phyloP scores from a whole-genome alignment of 805 yeast genomes.

The Sungouiozyma intestinalis region DNA sequence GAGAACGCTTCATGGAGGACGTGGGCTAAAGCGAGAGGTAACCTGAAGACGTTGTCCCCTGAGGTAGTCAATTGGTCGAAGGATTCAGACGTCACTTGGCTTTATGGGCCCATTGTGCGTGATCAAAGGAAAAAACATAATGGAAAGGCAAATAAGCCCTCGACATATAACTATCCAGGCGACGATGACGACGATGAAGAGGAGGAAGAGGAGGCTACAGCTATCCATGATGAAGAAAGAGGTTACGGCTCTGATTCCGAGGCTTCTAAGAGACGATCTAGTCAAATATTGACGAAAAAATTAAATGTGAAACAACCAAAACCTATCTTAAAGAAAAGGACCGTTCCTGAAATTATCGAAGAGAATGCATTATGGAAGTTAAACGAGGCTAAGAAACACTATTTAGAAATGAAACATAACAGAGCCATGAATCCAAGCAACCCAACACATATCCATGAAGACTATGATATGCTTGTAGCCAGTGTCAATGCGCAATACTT shows the following conservation, averaged over 20 bases:
- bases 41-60: conserved; percentile 75
- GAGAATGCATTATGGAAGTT: conserved; percentile 30
- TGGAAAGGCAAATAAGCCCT: neutral
- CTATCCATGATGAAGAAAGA: conserved; percentile 10
- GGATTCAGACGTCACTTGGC: conserved; percentile 95
- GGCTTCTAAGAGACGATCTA: conserved; percentile 18
- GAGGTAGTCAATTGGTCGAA: conserved; percentile 92
- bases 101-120: conserved; percentile 69
- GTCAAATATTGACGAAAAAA: conserved; percentile 1
- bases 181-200: conserved; percentile 3
- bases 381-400: conserved; percentile 56
- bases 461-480: conserved; percentile 28
- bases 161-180: conserved; percentile 1
- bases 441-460: conserved; percentile 19
- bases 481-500: conserved; percentile 30
- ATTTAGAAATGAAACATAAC: conserved; percentile 16
- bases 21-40: conserved; percentile 86
- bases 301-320: conserved; percentile 36
- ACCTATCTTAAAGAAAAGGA: conserved; percentile 80
- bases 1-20: conserved; percentile 97
- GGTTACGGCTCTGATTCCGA: conserved; percentile 33
- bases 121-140: conserved; percentile 6
- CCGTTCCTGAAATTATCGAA: conserved; percentile 63
- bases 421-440: conserved; percentile 21
- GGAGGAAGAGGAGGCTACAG: conserved; percentile 1